Conservation (phyloP, 345 rosid genomes). For the Euphorbia pulcherrima region DNA sequence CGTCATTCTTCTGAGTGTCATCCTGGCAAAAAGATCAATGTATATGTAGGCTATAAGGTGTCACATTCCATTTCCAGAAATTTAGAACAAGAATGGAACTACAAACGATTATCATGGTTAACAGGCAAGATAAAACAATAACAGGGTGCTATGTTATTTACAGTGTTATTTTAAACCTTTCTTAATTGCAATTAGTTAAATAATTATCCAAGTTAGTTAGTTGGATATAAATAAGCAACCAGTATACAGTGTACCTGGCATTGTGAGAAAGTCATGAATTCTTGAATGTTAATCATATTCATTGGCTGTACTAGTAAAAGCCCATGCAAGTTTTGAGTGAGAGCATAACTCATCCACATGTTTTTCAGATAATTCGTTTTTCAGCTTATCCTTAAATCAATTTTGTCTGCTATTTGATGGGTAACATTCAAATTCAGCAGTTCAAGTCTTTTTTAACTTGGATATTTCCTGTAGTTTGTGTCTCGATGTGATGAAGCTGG, state of each 20-base stretch:
- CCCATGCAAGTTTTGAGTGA: not conserved
- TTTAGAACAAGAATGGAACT: not conserved
- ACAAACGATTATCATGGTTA: not conserved
- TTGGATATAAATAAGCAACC: not conserved
- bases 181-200: not conserved
- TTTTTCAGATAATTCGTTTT: not conserved
- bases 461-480: not conserved
- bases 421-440: not conserved
- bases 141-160: not conserved
- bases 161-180: not conserved
- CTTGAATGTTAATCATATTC: not conserved
- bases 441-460: not conserved
- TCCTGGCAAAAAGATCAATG: not conserved
- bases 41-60: not conserved
- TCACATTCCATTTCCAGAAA: not conserved
- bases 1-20: not conserved
- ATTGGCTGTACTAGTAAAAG: not conserved
- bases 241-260: not conserved
- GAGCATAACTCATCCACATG: not conserved
- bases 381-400: not conserved
- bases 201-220: not conserved
- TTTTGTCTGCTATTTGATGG: not conserved
- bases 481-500: slow-evolving; percentile 18
- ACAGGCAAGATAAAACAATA: not conserved
- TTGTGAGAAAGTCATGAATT: not conserved